phyloP scores from a whole-genome alignment of 371 early-diverging fungal species.

The Cokeromyces recurvatus region DNA sequence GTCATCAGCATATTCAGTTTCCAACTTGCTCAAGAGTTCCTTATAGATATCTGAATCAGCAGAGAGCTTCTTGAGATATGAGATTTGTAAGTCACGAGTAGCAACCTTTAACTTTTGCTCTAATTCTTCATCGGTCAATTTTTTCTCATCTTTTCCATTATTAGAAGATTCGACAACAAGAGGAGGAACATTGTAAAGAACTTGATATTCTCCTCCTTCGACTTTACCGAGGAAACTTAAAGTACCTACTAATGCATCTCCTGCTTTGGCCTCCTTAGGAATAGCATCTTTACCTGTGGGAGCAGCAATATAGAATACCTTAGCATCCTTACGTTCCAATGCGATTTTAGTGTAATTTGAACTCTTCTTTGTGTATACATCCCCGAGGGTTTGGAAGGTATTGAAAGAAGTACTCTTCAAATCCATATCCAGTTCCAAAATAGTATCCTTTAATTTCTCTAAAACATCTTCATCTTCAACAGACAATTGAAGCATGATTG shows the following conservation, averaged over 20 bases:
- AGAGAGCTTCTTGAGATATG: slow-evolving; percentile 72
- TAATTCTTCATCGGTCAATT: slow-evolving; percentile 47
- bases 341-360: slow-evolving; percentile 38
- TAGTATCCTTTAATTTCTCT: slow-evolving; percentile 62
- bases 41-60: slow-evolving; percentile 54
- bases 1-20: slow-evolving; percentile 46
- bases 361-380: slow-evolving; percentile 43
- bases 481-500: slow-evolving; percentile 72
- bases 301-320: slow-evolving; percentile 36
- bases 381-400: slow-evolving; percentile 50
- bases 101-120: slow-evolving; percentile 61
- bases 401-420: slow-evolving; percentile 57
- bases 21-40: slow-evolving; percentile 55
- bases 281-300: slow-evolving; percentile 32
- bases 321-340: slow-evolving; percentile 31
- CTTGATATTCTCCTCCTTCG: slow-evolving; percentile 57
- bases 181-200: slow-evolving; percentile 58
- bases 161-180: slow-evolving; percentile 10
- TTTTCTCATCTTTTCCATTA: slow-evolving; percentile 32
- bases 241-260: slow-evolving; percentile 76
- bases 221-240: slow-evolving; percentile 52
- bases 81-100: slow-evolving; percentile 73
- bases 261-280: slow-evolving; percentile 73
- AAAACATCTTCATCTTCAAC: slow-evolving; percentile 63
- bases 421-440: slow-evolving; percentile 62